These are phyloP conservation scores for Lipomyces yamadae DNA, from an alignment of 805 yeast species.

Conservation along the genomic window DNA sequence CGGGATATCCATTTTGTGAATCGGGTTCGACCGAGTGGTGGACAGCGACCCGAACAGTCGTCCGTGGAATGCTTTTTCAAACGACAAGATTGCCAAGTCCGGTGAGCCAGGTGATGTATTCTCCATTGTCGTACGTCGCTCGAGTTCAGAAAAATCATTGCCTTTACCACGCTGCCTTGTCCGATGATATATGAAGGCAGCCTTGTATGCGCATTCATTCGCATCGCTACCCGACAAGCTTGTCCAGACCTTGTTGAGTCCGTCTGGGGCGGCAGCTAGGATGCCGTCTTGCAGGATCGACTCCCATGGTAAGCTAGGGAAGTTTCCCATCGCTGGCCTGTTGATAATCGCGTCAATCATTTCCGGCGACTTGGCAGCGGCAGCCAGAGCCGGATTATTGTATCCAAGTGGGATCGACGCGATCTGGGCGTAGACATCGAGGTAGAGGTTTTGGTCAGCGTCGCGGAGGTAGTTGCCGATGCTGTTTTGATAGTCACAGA, in stretches of 20 bases:
- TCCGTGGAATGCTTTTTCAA: conserved; percentile 91
- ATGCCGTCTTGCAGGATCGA: conserved; percentile 58
- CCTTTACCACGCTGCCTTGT: conserved; percentile 61
- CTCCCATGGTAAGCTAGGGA: conserved; percentile 69
- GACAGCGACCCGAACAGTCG: conserved; percentile 91
- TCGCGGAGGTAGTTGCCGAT: conserved; percentile 80
- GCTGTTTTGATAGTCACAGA: conserved; percentile 77
- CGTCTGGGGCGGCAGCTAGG: conserved; percentile 76
- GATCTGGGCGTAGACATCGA: conserved; percentile 82
- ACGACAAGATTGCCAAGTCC: conserved; percentile 80
- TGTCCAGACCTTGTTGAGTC: conserved; percentile 75
- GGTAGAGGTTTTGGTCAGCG: conserved; percentile 73
- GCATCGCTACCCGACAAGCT: conserved; percentile 88
- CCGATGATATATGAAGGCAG: conserved; percentile 82
- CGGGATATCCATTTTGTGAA: conserved; percentile 87
- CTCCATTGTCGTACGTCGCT: conserved; percentile 73
- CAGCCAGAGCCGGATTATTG: conserved; percentile 76
- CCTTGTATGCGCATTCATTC: conserved; percentile 86
- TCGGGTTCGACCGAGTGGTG: conserved; percentile 90
- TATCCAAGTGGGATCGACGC: conserved; percentile 86
- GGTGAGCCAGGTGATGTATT: conserved; percentile 81
- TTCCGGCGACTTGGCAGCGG: conserved; percentile 69
- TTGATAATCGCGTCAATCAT: conserved; percentile 76
- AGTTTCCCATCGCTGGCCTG: conserved; percentile 85
- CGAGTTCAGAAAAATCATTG: conserved; percentile 68